These are phyloP conservation scores for Ascochyta clinopodiicola DNA, from an alignment of 2,329 filamentous ascomycete genomes.

Conservation along the genomic window DNA sequence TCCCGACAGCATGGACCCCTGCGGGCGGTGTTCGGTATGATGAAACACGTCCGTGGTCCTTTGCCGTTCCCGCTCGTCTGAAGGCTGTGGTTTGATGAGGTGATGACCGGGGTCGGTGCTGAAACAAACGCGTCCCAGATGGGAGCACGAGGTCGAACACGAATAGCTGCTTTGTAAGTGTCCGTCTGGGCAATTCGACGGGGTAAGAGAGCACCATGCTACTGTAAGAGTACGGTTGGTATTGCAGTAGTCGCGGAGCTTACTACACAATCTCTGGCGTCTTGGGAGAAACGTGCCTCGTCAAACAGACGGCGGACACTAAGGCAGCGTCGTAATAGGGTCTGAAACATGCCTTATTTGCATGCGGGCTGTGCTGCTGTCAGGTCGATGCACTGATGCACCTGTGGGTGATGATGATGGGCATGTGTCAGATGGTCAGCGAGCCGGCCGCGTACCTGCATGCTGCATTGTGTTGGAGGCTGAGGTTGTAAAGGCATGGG, in stretches of 20 bases:
- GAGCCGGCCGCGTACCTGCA: constrained; percentile 30
- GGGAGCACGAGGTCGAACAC: background rate
- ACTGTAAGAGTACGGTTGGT: background rate
- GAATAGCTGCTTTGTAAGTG: background rate
- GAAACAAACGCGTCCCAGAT: constrained; percentile 8
- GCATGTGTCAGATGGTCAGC: constrained; percentile 16
- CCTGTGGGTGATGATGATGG: constrained; percentile 3
- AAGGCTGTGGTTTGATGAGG: constrained; percentile 20
- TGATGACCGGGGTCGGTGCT: background rate
- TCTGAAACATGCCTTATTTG: constrained; percentile 18
- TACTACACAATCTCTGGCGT: background rate
- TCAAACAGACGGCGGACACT: constrained; percentile 4
- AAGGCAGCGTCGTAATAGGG: constrained; percentile 3
- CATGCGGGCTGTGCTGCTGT: constrained; percentile 5
- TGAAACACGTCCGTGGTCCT: constrained; percentile 30
- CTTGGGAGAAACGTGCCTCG: background rate
- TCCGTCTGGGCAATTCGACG: background rate
- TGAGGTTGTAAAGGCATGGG: background rate
- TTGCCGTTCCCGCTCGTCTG: constrained; percentile 30
- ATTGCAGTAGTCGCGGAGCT: background rate
- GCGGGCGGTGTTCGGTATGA: constrained; percentile 24
- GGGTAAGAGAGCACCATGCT: background rate
- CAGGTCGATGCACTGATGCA: constrained; percentile 4
- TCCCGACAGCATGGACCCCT: constrained; percentile 20
- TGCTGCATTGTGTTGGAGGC: background rate